A percentile compares a stretch with the other conserved stretches of the same genome.
Conservation (phyloP, 345 rosid species). For the Draba incana region DNA sequence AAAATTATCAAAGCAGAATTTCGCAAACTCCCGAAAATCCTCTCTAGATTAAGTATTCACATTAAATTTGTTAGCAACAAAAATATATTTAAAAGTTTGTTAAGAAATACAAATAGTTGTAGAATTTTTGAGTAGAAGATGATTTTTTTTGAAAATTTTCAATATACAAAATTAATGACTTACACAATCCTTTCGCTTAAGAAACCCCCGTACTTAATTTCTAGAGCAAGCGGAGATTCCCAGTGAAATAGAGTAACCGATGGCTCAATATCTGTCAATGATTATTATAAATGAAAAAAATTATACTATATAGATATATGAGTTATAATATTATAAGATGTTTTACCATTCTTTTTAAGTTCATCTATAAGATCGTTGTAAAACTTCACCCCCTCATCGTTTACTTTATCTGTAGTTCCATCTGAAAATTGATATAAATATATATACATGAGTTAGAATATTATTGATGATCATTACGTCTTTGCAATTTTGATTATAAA, state of each 20-base stretch:
- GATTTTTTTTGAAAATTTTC: no score
- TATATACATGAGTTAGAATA: background rate
- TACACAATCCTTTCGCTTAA: conserved; percentile 30
- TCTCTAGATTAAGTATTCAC: conserved; percentile 15
- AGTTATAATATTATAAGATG: conserved; percentile 6
- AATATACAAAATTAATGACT: conserved; percentile 5
- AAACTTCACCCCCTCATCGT: conserved; percentile 43
- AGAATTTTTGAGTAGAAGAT: background rate
- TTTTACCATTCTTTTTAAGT: conserved; percentile 44
- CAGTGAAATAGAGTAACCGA: conserved; percentile 41
- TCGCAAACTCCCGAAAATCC: conserved; percentile 38
- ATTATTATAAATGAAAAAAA: background rate
- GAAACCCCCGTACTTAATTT: conserved; percentile 30
- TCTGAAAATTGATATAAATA: conserved; percentile 26
- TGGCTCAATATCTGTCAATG: conserved; percentile 32
- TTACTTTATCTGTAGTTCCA: conserved; percentile 43
- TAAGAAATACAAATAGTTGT: conserved; percentile 1
- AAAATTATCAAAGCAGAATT: conserved; percentile 31
- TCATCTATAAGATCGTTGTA: conserved; percentile 48
- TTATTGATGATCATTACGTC: background rate
- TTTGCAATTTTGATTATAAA: background rate
- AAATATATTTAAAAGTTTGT: no score
- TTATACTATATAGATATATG: background rate
- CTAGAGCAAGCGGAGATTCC: conserved; percentile 42
- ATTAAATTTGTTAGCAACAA: background rate